These are phyloP conservation scores for Suillus brevipes DNA, from an alignment of 768 basidiomycete genomes.

Conservation along the genomic window DNA sequence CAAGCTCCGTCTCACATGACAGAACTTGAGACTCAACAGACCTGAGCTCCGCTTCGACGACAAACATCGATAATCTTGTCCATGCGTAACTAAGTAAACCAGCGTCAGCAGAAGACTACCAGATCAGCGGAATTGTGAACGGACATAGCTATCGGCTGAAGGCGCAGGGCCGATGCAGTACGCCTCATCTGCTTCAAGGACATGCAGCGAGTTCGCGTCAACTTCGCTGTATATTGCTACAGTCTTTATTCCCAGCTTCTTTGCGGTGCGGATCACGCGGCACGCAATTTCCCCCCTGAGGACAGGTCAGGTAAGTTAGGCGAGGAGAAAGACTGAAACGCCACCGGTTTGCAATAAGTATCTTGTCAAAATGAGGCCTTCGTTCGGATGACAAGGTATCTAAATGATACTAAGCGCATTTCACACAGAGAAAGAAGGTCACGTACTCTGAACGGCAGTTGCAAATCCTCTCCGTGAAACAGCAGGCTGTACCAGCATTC, in stretches of 20 bases:
- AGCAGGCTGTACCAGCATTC: neutral
- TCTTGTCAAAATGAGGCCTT: conserved; percentile 81
- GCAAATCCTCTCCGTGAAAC: conserved; percentile 18
- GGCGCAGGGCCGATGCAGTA: conserved; percentile 92
- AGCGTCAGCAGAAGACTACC: conserved; percentile 3
- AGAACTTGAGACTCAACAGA: conserved; percentile 31
- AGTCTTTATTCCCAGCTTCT: conserved; percentile 84
- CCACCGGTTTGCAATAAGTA: conserved; percentile 87
- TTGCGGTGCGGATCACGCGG: conserved; percentile 88
- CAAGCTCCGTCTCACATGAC: conserved; percentile 1
- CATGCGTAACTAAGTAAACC: conserved; percentile 61
- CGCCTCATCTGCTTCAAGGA: conserved; percentile 85
- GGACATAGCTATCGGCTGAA: conserved; percentile 85
- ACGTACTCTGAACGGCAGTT: conserved; percentile 21
- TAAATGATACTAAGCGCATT: neutral
- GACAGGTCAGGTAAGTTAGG: neutral
- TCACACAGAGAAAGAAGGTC: neutral
- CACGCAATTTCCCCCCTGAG: conserved; percentile 93
- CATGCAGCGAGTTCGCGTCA: conserved; percentile 80
- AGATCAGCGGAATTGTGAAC: conserved; percentile 27
- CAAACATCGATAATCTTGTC: conserved; percentile 90
- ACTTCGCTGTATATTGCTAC: conserved; percentile 92
- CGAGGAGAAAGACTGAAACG: conserved; percentile 8
- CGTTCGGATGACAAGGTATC: conserved; percentile 12
- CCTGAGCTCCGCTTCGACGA: conserved; percentile 80